Evolutionary conservation across 225 moss, liverwort and hornwort species (phyloP).

Genomic region (Thuidium tamariscinum): DNA sequence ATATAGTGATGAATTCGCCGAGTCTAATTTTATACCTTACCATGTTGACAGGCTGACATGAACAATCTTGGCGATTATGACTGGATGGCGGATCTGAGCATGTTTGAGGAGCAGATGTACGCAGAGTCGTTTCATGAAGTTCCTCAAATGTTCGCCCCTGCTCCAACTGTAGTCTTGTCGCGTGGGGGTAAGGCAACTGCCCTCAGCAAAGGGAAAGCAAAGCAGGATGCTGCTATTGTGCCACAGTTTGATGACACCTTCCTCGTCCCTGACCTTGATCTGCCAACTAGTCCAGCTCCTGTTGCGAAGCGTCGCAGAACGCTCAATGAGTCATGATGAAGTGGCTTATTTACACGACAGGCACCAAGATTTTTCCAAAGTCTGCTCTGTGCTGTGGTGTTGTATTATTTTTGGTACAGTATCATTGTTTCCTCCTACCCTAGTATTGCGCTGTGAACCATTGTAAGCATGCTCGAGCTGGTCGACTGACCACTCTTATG

Average conservation of each 20-base stretch:
- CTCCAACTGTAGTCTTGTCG: slow-evolving; percentile 5
- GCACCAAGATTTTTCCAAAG: neutral
- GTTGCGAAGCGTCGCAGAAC: slow-evolving; percentile 61
- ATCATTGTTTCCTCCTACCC: neutral
- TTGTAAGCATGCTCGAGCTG: neutral
- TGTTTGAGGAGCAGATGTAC: slow-evolving; percentile 84
- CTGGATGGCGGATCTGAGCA: slow-evolving; percentile 82
- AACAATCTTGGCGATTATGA: slow-evolving; percentile 69
- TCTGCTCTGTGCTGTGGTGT: neutral
- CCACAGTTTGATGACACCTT: slow-evolving; percentile 71
- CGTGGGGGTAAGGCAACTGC: slow-evolving; percentile 15
- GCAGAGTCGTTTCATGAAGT: slow-evolving; percentile 72
- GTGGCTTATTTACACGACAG: neutral
- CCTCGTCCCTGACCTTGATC: slow-evolving; percentile 76
- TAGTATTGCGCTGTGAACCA: neutral
- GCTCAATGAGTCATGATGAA: neutral
- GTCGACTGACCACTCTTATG: neutral
- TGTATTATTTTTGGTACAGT: neutral
- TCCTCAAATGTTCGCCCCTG: slow-evolving; percentile 53
- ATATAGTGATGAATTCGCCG: neutral
- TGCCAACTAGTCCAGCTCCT: slow-evolving; percentile 36
- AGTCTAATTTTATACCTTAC: neutral
- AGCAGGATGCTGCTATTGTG: slow-evolving; percentile 53
- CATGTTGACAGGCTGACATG: slow-evolving; percentile 58
- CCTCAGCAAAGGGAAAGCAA: slow-evolving; percentile 59